Evolutionary conservation across 108 stramenopile genomes (phyloP), one percentile per base, ranked within the genome.

Genomic region (Nitzschia sp.): DNA sequence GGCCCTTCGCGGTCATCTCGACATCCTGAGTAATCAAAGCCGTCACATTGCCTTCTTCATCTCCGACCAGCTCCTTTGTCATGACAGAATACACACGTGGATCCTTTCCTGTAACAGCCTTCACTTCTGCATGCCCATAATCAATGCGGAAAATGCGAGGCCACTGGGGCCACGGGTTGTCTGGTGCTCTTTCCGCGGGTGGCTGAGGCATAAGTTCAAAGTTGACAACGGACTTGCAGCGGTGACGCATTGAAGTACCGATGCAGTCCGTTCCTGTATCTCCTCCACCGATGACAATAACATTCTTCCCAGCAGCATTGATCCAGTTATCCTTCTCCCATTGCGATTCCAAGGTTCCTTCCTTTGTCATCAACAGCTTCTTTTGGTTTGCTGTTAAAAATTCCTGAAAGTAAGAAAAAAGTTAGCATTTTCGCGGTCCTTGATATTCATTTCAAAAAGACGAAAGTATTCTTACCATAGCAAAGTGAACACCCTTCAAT

Each of bases 121-220:
- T 56, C 15, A 93, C 95, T 88, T 98, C 98, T 36, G 93, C 96
- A 83, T 97, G 98, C 30, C 98, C 97, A 68, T 98, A 98, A 71
- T 98, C 98, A 68, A 96, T 85, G 66, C 97, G 95, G 82, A 82
- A 96, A 48, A 97, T 92, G 64, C 96, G 94, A 46, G 98, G 98
- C 97, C 95, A 97, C 64, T 97, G 94, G n/a, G 96, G 98, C 98
- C 98, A 97, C 33, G 97, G 97, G 75, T 98, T 98, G 85, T 85
- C 84, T 5, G 86, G 66, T 35, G 96, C 96, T 57, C 98, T 96
- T 56, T 87, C 88, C 55, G 84, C 77, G 26, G 97, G 98, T 51
- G 95, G 96, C 60, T 84, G 85, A 33, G 97, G 96, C 93, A 98
- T 95, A 64, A 98, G 83, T 80, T 98, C 98, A 85, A 98, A 97